A percentile compares a stretch with the other conserved stretches of the same genome.
Conservation (phyloP, 2,329 filamentous ascomycete species). For the Rhynchosporium graminicola region DNA sequence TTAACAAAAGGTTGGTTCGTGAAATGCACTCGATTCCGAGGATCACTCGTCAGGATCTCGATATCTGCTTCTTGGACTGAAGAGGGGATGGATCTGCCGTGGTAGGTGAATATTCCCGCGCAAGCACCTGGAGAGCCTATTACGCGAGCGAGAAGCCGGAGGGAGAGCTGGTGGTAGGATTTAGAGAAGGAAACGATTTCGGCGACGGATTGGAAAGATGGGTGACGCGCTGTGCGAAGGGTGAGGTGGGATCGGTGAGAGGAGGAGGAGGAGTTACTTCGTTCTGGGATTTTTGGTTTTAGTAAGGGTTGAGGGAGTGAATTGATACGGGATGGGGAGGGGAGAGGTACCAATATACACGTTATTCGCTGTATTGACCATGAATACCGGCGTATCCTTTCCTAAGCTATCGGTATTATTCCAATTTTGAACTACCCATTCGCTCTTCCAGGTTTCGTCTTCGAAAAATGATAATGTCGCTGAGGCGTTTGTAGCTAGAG, state of each 20-base stretch:
- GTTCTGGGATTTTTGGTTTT: constrained; percentile 20
- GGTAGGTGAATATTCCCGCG: constrained; percentile 40
- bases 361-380: constrained; percentile 38
- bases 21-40: constrained; percentile 35
- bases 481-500: constrained; percentile 25
- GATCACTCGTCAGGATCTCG: constrained; percentile 38
- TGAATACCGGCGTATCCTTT: constrained; percentile 29
- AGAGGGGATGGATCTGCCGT: constrained; percentile 17
- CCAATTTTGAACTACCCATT: constrained; percentile 38
- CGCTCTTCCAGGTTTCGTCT: constrained; percentile 30
- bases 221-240: constrained; percentile 36
- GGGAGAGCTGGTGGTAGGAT: constrained; percentile 37
- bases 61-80: constrained; percentile 39
- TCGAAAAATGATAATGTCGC: constrained; percentile 34
- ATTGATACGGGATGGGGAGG: no score
- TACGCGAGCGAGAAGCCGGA: constrained; percentile 36
- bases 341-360: constrained; percentile 36
- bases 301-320: background rate
- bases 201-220: constrained; percentile 36
- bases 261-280: constrained; percentile 25
- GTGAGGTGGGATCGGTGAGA: constrained; percentile 37
- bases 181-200: constrained; percentile 36
- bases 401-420: constrained; percentile 34
- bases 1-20: constrained; percentile 38
- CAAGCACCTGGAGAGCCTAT: constrained; percentile 37